phyloP scores from a whole-genome alignment of 2,329 filamentous ascomycete genomes.

The Botryosphaeria dothidea region DNA sequence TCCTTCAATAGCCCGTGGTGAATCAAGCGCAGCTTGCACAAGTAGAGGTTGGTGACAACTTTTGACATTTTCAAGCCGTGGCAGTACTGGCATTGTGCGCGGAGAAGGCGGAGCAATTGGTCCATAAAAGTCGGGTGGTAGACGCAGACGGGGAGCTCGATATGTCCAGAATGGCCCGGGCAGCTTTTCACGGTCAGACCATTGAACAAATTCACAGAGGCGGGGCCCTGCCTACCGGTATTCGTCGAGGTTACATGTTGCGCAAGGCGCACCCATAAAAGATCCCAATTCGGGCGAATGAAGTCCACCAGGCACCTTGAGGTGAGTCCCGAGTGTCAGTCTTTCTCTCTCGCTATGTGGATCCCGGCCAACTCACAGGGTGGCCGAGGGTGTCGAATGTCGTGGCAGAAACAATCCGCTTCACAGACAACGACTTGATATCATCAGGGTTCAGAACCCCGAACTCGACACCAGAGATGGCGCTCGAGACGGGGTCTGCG shows the following conservation, averaged over 20 bases:
- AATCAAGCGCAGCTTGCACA: conserved; percentile 82
- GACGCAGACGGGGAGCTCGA: conserved; percentile 87
- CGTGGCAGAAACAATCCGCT: conserved; percentile 61
- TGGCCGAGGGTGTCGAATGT: conserved; percentile 91
- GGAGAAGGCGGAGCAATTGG: conserved; percentile 80
- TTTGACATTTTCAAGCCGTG: conserved; percentile 79
- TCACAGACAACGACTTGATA: conserved; percentile 86
- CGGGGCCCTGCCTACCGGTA: too few relatives aligned
- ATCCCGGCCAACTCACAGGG: conserved; percentile 55
- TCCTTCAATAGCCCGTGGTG: conserved; percentile 80
- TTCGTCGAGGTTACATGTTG: conserved; percentile 85
- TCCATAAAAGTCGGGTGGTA: conserved; percentile 98
- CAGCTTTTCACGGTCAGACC: too few relatives aligned
- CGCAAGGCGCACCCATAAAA: conserved; percentile 81
- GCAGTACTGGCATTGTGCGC: conserved; percentile 89
- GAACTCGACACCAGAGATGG: conserved; percentile 87
- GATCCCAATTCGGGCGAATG: conserved; percentile 92
- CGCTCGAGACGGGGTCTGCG: conserved; percentile 75
- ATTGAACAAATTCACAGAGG: too few relatives aligned
- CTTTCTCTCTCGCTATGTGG: neutral
- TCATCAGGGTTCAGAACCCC: conserved; percentile 79
- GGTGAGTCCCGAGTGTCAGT: neutral
- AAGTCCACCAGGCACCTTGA: conserved; percentile 73
- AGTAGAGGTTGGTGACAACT: conserved; percentile 73
- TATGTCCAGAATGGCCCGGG: conserved; percentile 91